Percentiles rank a stretch among this genome's conserved stretches.
These are phyloP conservation scores for Fraxinus cuspidata DNA, from an alignment of 257 asterid species.

Conservation along the genomic window DNA sequence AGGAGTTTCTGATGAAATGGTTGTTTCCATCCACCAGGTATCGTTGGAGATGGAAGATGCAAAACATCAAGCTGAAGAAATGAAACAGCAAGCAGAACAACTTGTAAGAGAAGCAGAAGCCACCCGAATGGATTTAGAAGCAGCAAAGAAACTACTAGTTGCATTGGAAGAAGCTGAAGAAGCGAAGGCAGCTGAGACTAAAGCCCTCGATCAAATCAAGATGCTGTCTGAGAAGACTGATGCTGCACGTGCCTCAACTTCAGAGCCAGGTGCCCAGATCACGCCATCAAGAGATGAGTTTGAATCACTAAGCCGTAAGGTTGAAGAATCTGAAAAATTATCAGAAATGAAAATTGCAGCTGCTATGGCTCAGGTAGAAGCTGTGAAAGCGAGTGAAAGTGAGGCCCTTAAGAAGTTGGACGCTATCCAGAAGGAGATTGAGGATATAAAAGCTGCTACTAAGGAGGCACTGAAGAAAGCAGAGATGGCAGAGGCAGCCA, in stretches of 20 bases:
- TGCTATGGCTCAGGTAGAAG: constrained; percentile 88
- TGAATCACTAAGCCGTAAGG: constrained; percentile 73
- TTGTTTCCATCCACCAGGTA: constrained; percentile 62
- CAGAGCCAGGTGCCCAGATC: constrained; percentile 71
- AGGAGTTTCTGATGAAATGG: constrained; percentile 74
- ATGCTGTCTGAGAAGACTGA: constrained; percentile 64
- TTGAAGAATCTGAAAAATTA: constrained; percentile 66
- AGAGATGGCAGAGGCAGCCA: constrained; percentile 90
- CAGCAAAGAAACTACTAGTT: constrained; percentile 53
- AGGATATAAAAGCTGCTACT: constrained; percentile 59
- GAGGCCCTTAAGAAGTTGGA: constrained; percentile 76
- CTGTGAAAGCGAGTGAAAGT: constrained; percentile 75
- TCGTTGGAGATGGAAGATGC: constrained; percentile 56
- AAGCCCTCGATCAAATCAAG: constrained; percentile 69
- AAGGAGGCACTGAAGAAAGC: constrained; percentile 73
- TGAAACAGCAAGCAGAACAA: constrained; percentile 68
- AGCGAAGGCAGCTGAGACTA: constrained; percentile 73
- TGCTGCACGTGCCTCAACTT: constrained; percentile 70
- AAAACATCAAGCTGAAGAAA: constrained; percentile 60
- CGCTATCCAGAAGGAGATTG: constrained; percentile 62
- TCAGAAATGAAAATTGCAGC: constrained; percentile 83
- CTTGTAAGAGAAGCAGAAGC: constrained; percentile 65
- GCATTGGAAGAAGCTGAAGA: constrained; percentile 69
- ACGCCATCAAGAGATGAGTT: constrained; percentile 73
- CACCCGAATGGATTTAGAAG: constrained; percentile 54